Conservation (phyloP, 208 protist genomes). For the Acanthamoeba healyi region DNA sequence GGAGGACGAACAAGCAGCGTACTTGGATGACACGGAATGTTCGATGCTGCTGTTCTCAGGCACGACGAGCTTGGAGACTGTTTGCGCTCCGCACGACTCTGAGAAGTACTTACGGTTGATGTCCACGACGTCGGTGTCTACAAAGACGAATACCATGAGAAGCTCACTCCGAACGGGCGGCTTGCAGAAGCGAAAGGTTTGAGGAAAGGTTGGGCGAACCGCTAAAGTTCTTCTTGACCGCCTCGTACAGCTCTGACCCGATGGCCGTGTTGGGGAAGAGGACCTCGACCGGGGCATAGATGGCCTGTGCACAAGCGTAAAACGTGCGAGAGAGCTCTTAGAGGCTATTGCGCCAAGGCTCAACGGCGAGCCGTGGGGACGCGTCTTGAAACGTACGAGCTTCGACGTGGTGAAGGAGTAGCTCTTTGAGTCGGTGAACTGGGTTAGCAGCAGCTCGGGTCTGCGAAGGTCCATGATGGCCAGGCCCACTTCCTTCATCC, state of each 20-base stretch:
- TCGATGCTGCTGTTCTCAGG: constrained; percentile 29
- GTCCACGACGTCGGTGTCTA: background rate
- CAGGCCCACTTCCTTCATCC: constrained; percentile 59
- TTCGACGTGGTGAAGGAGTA: constrained; percentile 44
- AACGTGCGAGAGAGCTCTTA: background rate
- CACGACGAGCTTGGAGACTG: constrained; percentile 1
- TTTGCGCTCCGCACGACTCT: background rate
- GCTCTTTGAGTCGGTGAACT: constrained; percentile 44
- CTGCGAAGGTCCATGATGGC: constrained; percentile 47
- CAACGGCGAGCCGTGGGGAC: no score
- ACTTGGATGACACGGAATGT: constrained; percentile 16
- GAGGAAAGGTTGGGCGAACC: background rate
- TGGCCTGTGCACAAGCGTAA: background rate
- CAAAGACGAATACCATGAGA: background rate
- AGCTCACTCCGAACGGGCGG: no score
- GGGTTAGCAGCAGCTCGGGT: constrained; percentile 27
- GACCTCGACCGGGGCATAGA: constrained; percentile 54
- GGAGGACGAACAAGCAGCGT: background rate
- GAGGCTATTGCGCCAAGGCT: no score
- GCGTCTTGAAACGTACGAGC: no score
- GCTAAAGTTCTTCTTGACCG: constrained; percentile 31
- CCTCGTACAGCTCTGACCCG: constrained; percentile 18
- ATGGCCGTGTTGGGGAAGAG: constrained; percentile 62
- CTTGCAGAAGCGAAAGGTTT: no score
- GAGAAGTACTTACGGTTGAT: constrained; percentile 56